These are phyloP conservation scores for Sonneratia caseolaris DNA, from an alignment of 345 rosid species.

Conservation along the genomic window DNA sequence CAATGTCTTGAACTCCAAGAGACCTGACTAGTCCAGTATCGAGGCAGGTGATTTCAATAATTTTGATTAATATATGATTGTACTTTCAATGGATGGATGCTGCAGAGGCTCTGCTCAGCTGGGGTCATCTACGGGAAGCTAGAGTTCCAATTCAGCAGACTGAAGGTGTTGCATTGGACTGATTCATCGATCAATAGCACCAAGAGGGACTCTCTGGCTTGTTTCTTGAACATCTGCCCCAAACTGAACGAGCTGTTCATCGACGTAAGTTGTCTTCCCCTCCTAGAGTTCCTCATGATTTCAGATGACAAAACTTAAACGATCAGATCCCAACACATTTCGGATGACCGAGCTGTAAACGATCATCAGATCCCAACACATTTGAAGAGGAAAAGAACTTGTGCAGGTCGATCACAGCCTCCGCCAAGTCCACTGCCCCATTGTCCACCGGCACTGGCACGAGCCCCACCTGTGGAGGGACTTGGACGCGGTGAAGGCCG, in stretches of 20 bases:
- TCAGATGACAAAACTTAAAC: not conserved
- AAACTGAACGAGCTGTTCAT: not conserved
- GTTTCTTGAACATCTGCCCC: constrained; percentile 15
- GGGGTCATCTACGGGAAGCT: constrained; percentile 14
- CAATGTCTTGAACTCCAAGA: too few species aligned
- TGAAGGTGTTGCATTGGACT: constrained; percentile 11
- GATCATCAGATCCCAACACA: too few species aligned
- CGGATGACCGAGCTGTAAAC: not conserved
- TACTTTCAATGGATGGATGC: not conserved
- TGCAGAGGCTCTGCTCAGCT: constrained; percentile 14
- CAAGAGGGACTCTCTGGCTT: constrained; percentile 13
- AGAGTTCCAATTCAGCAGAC: constrained; percentile 11
- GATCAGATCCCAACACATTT: not conserved
- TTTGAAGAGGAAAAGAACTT: too few species aligned
- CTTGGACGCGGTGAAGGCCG: constrained; percentile 7
- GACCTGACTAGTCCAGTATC: too few species aligned
- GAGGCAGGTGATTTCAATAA: too few species aligned
- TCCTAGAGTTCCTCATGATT: not conserved
- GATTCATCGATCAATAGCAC: constrained; percentile 9
- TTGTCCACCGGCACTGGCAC: constrained; percentile 13
- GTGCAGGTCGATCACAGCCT: constrained; percentile 6
- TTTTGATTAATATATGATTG: too few species aligned
- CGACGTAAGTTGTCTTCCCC: constrained; percentile 2
- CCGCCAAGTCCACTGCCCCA: not conserved
- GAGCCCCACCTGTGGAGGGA: constrained; percentile 20